A percentile compares a stretch with the other conserved stretches of the same genome.
These are phyloP conservation scores for Senecio squalidus DNA, from an alignment of 140 eudicot species.

Conservation along the genomic window DNA sequence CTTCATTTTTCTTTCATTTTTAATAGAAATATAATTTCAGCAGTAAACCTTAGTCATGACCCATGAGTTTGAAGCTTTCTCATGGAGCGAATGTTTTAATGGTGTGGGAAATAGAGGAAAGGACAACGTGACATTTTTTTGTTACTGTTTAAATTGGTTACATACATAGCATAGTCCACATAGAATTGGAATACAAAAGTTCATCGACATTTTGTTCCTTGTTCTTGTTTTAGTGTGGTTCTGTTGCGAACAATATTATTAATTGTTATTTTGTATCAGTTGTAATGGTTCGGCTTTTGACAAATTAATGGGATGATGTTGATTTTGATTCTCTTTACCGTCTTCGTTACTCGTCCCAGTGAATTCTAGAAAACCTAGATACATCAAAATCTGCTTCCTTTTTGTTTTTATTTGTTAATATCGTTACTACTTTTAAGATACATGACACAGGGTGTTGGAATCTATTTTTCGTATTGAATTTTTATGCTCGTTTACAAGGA, in stretches of 20 bases:
- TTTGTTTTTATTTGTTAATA: background rate
- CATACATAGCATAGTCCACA: constrained; percentile 10
- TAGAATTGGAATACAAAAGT: constrained; percentile 12
- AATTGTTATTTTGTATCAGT: background rate
- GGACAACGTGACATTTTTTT: constrained; percentile 5
- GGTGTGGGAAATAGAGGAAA: constrained; percentile 20
- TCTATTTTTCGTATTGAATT: background rate
- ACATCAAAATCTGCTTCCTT: background rate
- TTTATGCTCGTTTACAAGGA: background rate
- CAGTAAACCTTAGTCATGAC: constrained; percentile 13
- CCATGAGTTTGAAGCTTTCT: constrained; percentile 19
- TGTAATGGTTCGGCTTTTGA: background rate
- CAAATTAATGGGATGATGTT: background rate
- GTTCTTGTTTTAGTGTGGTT: constrained; percentile 1
- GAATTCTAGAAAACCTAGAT: background rate
- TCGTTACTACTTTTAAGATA: too few relatives aligned
- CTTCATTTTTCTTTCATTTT: constrained; percentile 15
- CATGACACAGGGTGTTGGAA: background rate
- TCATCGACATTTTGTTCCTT: background rate
- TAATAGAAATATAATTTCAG: constrained; percentile 32
- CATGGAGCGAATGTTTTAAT: constrained; percentile 10
- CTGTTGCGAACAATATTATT: background rate
- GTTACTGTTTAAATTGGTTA: background rate
- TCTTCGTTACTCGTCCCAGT: background rate
- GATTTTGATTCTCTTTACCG: background rate